These are phyloP conservation scores for Leccinum arenicola DNA, from an alignment of 768 basidiomycete genomes.

Conservation along the genomic window DNA sequence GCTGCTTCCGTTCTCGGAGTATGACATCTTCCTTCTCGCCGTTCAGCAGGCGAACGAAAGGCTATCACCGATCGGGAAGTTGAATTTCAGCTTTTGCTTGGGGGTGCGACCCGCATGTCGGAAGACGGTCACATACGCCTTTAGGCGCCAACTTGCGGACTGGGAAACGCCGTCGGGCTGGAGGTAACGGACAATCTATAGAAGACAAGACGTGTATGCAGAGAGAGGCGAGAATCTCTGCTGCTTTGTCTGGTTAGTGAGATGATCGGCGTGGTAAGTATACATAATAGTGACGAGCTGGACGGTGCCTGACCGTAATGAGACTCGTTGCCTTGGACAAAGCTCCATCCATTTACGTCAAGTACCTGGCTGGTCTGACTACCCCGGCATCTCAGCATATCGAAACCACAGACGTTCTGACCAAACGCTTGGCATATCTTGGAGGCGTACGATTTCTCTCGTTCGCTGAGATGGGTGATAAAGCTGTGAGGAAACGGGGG, in stretches of 20 bases:
- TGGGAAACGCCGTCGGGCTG: constrained; percentile 51
- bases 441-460: constrained; percentile 85
- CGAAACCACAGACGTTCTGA: constrained; percentile 96
- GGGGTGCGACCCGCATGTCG: constrained; percentile 98
- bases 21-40: constrained; percentile 96
- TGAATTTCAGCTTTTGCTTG: constrained; percentile 78
- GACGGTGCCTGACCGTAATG: constrained; percentile 72
- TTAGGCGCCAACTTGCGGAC: constrained; percentile 80
- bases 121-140: constrained; percentile 93
- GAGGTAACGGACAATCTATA: constrained; percentile 58
- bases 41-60: constrained; percentile 87
- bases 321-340: constrained; percentile 93
- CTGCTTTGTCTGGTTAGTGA: constrained; percentile 72
- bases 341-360: constrained; percentile 99
- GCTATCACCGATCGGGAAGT: constrained; percentile 92
- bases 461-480: constrained; percentile 85
- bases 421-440: constrained; percentile 96
- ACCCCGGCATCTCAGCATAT: constrained; percentile 83
- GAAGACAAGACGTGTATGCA: constrained; percentile 74
- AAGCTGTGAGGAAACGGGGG: constrained; percentile 51
- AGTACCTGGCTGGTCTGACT: constrained; percentile 87
- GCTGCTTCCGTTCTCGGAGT: constrained; percentile 84
- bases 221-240: constrained; percentile 87
- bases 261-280: constrained; percentile 1
- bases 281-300: not conserved